phyloP scores from a whole-genome alignment of 2,329 filamentous ascomycete species.

The Aureobasidium uvarum region DNA sequence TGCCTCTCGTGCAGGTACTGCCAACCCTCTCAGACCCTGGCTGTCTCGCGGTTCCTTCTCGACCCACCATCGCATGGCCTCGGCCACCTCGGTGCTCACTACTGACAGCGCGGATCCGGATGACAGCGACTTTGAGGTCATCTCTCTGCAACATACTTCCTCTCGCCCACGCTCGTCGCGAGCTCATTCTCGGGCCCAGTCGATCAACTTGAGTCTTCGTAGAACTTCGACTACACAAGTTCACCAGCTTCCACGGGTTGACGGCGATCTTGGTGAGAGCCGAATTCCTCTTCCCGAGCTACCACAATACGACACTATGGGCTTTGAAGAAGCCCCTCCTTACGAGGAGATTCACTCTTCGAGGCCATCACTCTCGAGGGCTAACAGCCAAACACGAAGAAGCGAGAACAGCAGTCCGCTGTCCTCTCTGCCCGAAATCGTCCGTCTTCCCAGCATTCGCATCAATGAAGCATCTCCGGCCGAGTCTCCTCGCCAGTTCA shows the following conservation, averaged over 20 bases:
- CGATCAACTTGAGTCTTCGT: constrained; percentile 27
- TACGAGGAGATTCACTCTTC: constrained; percentile 35
- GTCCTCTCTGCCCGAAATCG: constrained; percentile 41
- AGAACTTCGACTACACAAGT: constrained; percentile 17
- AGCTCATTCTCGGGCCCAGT: constrained; percentile 31
- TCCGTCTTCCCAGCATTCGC: constrained; percentile 46
- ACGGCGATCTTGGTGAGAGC: constrained; percentile 37
- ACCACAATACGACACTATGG: constrained; percentile 38
- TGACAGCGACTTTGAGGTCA: constrained; percentile 46
- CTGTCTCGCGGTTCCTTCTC: constrained; percentile 33
- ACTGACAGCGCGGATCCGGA: constrained; percentile 41
- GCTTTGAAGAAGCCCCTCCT: constrained; percentile 49
- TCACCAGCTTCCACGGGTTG: constrained; percentile 17
- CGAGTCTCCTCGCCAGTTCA: constrained; percentile 29
- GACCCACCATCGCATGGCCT: constrained; percentile 46
- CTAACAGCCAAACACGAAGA: constrained; percentile 19
- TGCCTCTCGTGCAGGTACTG: constrained; percentile 60
- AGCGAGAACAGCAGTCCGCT: constrained; percentile 29
- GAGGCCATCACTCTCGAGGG: constrained; percentile 22
- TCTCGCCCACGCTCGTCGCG: constrained; percentile 33
- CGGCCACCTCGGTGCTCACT: constrained; percentile 44
- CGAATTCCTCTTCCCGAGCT: constrained; percentile 37
- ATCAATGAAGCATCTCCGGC: constrained; percentile 43
- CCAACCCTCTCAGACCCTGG: constrained; percentile 35
- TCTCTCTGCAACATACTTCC: constrained; percentile 42